Base-by-base conservation (phyloP, 148 eudicot genomes). In the Chenopodium formosanum region DNA sequence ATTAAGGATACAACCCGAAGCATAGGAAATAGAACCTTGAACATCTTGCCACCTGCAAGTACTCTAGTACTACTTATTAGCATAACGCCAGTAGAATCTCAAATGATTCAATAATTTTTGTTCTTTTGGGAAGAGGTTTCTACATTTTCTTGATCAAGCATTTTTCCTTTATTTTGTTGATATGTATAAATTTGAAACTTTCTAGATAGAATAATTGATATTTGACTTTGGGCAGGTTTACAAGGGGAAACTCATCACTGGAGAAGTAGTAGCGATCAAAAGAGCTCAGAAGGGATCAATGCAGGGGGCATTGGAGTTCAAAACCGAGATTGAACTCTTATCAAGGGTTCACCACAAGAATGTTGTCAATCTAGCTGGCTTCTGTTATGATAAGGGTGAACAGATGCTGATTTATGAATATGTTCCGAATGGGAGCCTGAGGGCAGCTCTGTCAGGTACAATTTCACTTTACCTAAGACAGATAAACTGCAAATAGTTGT, bases 331-430 rank as follows among this genome's bases (percentile, higher is more conserved):
- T 70, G 99, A 96, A 88, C 82, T 96, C 85, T 95, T 96, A 23
- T 96, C 99, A 25, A 86, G 99, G 80, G 97, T 96, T 86, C 99
- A 96, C 81, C 99, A 96, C 87, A 96, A 90, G 84, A 96, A 96
- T 77, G 90, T 96, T 10, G 97, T 96, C 31, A 87, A 84, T 69
- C 91, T 96, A 62, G 90, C 90, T 78, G 99, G 99, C 7, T 96
- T 94, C 80, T 94, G 98, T 78, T 96, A 89, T 32, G 99, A 96
- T 81, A 91, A 94, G 68, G 93, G 90, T 56, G 97, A 94, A 82
- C 98, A 94, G 81, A 92, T 94, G 90, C 71, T 96, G 77, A 93
- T 96, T 25, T 96, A 96, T 60, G 99, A 96, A 86, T 96, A 86
- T 78, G 89, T 94, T 82, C 86, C 97, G 16, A 94, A 91, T 76